These are phyloP conservation scores for Durusdinium trenchii DNA, from an alignment of 73 alveolate genomes.

Conservation along the genomic window DNA sequence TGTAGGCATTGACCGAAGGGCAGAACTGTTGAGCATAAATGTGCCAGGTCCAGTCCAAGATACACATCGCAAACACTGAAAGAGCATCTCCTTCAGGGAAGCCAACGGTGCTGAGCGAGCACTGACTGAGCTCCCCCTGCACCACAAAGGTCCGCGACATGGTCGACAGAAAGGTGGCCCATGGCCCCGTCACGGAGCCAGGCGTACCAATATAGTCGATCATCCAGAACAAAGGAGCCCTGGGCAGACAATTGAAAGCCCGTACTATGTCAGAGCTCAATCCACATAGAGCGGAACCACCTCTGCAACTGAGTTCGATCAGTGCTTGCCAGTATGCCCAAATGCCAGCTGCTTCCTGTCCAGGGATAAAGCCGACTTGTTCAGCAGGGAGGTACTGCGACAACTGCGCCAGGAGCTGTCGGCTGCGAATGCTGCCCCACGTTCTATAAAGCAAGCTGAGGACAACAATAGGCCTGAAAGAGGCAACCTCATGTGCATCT, in stretches of 20 bases:
- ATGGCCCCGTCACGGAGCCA: background rate
- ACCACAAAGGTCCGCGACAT: background rate
- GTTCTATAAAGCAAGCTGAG: background rate
- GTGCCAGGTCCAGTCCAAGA: background rate
- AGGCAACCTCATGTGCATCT: background rate
- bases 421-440: background rate
- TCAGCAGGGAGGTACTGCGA: background rate
- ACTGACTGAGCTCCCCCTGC: background rate
- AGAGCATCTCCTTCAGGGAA: constrained; percentile 38
- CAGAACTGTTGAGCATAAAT: background rate
- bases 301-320: background rate
- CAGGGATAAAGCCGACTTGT: background rate
- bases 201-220: background rate
- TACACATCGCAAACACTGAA: background rate
- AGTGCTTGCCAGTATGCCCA: background rate
- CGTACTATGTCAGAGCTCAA: background rate
- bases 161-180: background rate
- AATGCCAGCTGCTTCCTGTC: background rate
- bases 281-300: background rate
- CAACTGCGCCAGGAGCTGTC: background rate
- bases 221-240: background rate
- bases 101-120: background rate
- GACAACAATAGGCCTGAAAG: background rate
- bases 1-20: background rate
- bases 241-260: background rate